These are phyloP conservation scores for Discostella pseudostelligera DNA, from an alignment of 108 stramenopile species.

Conservation along the genomic window DNA sequence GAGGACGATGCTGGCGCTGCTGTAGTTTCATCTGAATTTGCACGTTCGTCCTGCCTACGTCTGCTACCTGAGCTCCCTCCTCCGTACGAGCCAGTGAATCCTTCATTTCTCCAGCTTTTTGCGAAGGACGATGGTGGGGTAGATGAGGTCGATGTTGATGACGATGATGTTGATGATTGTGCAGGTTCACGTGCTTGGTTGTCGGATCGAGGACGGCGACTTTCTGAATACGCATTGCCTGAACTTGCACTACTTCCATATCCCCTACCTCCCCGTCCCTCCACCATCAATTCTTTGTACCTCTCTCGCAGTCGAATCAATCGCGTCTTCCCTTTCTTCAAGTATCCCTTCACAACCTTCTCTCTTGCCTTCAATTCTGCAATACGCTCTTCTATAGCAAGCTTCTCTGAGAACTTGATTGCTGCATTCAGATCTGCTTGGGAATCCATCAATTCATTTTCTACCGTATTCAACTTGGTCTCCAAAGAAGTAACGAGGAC, in stretches of 20 bases:
- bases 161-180: conserved; percentile 20
- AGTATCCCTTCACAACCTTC: conserved; percentile 63
- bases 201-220: conserved; percentile 2
- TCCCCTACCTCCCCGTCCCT: conserved; percentile 49
- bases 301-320: conserved; percentile 68
- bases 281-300: conserved; percentile 73
- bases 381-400: conserved; percentile 64
- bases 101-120: conserved; percentile 50
- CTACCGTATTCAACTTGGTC: conserved; percentile 50
- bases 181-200: neutral
- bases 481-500: conserved; percentile 69
- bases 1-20: neutral
- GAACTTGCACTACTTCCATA: conserved; percentile 22
- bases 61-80: conserved; percentile 41
- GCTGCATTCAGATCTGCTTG: conserved; percentile 56
- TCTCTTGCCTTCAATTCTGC: conserved; percentile 75
- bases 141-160: conserved; percentile 17
- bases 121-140: conserved; percentile 17
- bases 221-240: conserved; percentile 3
- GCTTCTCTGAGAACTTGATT: conserved; percentile 54
- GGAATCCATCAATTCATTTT: conserved; percentile 52
- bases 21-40: conserved; percentile 5
- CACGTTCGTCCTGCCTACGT: conserved; percentile 29
- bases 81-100: conserved; percentile 38
- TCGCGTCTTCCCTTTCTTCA: conserved; percentile 65